Percentiles rank a stretch among this genome's conserved stretches.
Evolutionary conservation across 192 early-diverging fungal genomes (phyloP).

Genomic region (Chytriomyces sp.): DNA sequence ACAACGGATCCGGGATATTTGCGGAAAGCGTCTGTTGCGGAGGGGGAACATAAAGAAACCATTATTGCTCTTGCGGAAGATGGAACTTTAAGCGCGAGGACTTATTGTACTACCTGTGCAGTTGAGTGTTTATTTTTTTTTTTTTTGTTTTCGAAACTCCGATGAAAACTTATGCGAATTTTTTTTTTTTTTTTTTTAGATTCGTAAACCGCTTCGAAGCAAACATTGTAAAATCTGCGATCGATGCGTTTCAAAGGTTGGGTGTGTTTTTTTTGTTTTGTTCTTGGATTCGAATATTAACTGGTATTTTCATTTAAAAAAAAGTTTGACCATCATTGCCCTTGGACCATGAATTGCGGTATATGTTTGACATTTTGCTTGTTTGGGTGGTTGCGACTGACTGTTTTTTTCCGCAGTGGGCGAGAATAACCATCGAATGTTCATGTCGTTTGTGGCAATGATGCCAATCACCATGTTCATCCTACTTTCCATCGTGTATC

Average conservation of each 20-base stretch:
- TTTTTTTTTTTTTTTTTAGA: too few relatives aligned
- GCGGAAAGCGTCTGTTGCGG: constrained; percentile 47
- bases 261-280: constrained; percentile 88
- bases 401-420: constrained; percentile 73
- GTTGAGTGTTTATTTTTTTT: too few relatives aligned
- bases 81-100: constrained; percentile 71
- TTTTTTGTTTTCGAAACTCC: too few relatives aligned
- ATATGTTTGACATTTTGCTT: too few relatives aligned
- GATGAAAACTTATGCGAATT: too few relatives aligned
- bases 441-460: constrained; percentile 78
- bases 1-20: constrained; percentile 82
- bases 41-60: constrained; percentile 47
- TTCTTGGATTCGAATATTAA: too few relatives aligned
- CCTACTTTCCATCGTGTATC: constrained; percentile 65
- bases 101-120: constrained; percentile 90
- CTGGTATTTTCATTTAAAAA: too few relatives aligned
- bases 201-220: constrained; percentile 82
- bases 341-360: constrained; percentile 95
- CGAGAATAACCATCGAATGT: constrained; percentile 82
- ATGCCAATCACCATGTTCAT: constrained; percentile 65
- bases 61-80: constrained; percentile 72
- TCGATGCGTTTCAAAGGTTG: constrained; percentile 90
- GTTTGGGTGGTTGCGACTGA: too few relatives aligned
- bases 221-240: constrained; percentile 95
- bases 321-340: constrained; percentile 69